Percentiles rank a stretch among this genome's conserved stretches.
Evolutionary conservation across 2,329 filamentous ascomycete genomes (phyloP).

Genomic region (Aspergillus aculeatinus): DNA sequence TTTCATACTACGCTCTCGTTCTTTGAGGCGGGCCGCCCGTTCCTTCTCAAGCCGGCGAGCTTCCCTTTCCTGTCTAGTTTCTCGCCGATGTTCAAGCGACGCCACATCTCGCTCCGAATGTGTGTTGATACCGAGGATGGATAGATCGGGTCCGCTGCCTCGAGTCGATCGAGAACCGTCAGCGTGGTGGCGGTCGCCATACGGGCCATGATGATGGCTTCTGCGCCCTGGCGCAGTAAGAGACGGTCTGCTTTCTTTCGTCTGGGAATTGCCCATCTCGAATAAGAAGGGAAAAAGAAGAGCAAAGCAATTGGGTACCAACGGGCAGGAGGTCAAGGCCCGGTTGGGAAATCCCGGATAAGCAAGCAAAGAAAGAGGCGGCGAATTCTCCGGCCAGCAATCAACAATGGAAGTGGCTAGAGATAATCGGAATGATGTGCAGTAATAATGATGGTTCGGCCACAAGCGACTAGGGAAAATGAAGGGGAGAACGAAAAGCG

Average conservation of each 20-base stretch:
- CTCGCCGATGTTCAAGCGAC: conserved; percentile 63
- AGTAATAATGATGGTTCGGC: neutral
- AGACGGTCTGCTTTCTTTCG: conserved; percentile 46
- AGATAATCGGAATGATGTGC: neutral
- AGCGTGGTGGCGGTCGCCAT: conserved; percentile 29
- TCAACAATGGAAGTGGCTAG: conserved; percentile 6
- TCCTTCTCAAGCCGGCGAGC: conserved; percentile 82
- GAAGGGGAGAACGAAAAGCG: conserved; percentile 10
- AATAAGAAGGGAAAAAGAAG: conserved; percentile 10
- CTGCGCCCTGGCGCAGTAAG: conserved; percentile 28
- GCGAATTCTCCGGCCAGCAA: conserved; percentile 13
- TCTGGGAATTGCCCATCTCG: conserved; percentile 49
- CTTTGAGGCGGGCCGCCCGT: conserved; percentile 69
- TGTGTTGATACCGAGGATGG: conserved; percentile 57
- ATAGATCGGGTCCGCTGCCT: conserved; percentile 58
- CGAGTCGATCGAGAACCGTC: conserved; percentile 50
- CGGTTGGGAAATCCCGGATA: conserved; percentile 19
- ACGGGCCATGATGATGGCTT: conserved; percentile 34
- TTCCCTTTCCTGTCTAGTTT: conserved; percentile 90
- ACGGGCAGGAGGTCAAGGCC: neutral
- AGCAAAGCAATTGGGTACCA: neutral
- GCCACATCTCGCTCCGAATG: conserved; percentile 51
- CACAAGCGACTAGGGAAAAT: conserved; percentile 1
- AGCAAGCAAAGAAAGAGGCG: conserved; percentile 22
- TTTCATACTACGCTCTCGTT: conserved; percentile 83